phyloP scores from a whole-genome alignment of 192 early-diverging fungal species.

The Spizellomyces sp. region DNA sequence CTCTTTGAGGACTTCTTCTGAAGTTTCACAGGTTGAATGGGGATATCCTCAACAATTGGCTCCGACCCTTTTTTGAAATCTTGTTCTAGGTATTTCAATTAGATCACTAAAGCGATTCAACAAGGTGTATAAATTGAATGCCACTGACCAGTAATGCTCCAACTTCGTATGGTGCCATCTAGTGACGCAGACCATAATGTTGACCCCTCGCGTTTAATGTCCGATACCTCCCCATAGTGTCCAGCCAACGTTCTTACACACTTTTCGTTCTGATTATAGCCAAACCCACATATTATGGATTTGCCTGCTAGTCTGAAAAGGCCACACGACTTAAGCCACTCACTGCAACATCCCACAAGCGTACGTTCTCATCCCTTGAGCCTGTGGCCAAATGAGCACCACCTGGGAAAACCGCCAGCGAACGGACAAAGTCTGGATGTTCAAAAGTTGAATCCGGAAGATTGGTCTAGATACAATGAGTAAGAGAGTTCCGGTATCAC shows the following conservation, averaged over 20 bases:
- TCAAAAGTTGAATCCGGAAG: conserved; percentile 70
- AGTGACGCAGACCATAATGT: conserved; percentile 78
- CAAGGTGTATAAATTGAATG: background rate
- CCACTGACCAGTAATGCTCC: conserved; percentile 59
- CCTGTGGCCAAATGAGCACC: conserved; percentile 82
- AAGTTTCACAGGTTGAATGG: background rate
- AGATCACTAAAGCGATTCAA: background rate
- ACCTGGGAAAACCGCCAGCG: conserved; percentile 25
- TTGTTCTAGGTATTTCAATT: background rate
- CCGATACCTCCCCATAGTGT: conserved; percentile 88
- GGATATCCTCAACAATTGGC: background rate
- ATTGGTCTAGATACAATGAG: conserved; percentile 54
- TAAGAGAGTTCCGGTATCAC: background rate
- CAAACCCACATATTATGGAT: too few relatives aligned
- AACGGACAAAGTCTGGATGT: conserved; percentile 70
- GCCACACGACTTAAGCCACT: conserved; percentile 30
- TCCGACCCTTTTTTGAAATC: background rate
- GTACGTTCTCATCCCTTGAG: conserved; percentile 80
- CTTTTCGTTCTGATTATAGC: conserved; percentile 62
- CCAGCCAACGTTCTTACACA: conserved; percentile 76
- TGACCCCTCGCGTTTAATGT: conserved; percentile 59
- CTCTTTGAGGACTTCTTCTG: conserved; percentile 6
- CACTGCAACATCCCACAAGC: conserved; percentile 88
- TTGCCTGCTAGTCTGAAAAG: background rate
- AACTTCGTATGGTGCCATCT: conserved; percentile 83